Percentiles rank a stretch among this genome's conserved stretches.
These are phyloP conservation scores for Cytospora paraplurivora DNA, from an alignment of 2,329 filamentous ascomycete genomes.

Conservation along the genomic window DNA sequence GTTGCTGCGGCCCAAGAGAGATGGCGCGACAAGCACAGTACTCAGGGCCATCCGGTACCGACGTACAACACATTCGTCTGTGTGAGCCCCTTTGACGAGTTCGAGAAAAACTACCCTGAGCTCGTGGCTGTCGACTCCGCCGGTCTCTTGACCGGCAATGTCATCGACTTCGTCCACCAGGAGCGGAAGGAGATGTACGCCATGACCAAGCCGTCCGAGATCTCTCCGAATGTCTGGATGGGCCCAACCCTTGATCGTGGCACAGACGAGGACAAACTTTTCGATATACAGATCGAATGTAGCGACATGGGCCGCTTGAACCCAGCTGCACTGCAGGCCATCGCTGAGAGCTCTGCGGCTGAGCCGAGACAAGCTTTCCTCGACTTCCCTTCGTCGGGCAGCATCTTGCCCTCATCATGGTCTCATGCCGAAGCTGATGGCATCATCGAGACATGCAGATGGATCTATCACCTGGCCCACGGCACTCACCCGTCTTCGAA, in stretches of 20 bases:
- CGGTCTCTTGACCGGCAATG: constrained; percentile 72
- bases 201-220: constrained; percentile 89
- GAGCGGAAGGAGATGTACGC: constrained; percentile 90
- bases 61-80: constrained; percentile 85
- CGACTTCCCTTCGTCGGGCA: constrained; percentile 94
- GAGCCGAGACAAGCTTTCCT: constrained; percentile 49
- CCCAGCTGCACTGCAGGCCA: constrained; percentile 62
- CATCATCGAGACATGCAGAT: constrained; percentile 82
- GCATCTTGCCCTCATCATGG: constrained; percentile 82
- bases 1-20: constrained; percentile 75
- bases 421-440: constrained; percentile 81
- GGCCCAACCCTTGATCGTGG: constrained; percentile 79
- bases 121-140: constrained; percentile 75
- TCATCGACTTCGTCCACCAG: constrained; percentile 87
- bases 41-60: constrained; percentile 56
- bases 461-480: constrained; percentile 84
- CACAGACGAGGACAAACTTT: constrained; percentile 61
- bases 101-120: constrained; percentile 70
- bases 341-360: constrained; percentile 59
- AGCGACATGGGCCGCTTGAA: constrained; percentile 82
- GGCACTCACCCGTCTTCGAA: constrained; percentile 49
- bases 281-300: constrained; percentile 85
- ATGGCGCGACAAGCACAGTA: constrained; percentile 69
- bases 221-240: constrained; percentile 85
- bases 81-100: constrained; percentile 63